Base-by-base conservation (phyloP, 371 early-diverging fungal genomes). In the Zopfochytrium polystomum region DNA sequence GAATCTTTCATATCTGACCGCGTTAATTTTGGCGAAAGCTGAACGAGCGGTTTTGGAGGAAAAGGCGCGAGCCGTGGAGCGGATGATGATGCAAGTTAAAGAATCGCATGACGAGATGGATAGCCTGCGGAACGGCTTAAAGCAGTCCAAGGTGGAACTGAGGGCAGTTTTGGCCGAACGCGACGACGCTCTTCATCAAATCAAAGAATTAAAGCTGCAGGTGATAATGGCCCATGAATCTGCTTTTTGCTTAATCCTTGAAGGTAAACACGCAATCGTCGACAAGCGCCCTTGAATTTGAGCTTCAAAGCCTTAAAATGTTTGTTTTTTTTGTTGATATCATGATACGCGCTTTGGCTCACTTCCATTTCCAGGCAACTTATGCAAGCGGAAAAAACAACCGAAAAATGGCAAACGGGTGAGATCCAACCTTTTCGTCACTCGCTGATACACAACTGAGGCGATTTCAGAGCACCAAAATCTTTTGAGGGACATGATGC, bases 291-390 rank as follows among this genome's bases (percentile, higher is more conserved):
- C 57, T 79, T 13, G 79, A 79, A 50, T 79, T 74, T 62, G 79
- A 79, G 48, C 72, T 79, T 46, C 70, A 66, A 27, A 71, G 72
- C 52, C 64, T 79, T 3, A 75, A 75, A 57, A 67, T 56, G 73
- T 74, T 34, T 23, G 26, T 48, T 33, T 11, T 27, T 45, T 46
- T 51, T n/a, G 27, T 20, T 18, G 18, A 7, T 59, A 20, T 43
- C 29, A 43, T 15, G 9, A 15, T 7, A n/a, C 22, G 11, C 1
- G 1, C 15, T 18, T 30, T 11, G 32, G 42, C 38, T 26, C 15
- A 34, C 1, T 43, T 32, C 46, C 46, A n/a, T 11, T 26, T 58
- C 11, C 29, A 72, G 71, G 42, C 74, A 78, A 58, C 71, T 78
- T 1, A 32, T 75, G 2, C 72, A 73, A 38, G 64, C 73, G 4